phyloP scores from a whole-genome alignment of 805 yeast species.

The Aciculoconidium aculeatum region DNA sequence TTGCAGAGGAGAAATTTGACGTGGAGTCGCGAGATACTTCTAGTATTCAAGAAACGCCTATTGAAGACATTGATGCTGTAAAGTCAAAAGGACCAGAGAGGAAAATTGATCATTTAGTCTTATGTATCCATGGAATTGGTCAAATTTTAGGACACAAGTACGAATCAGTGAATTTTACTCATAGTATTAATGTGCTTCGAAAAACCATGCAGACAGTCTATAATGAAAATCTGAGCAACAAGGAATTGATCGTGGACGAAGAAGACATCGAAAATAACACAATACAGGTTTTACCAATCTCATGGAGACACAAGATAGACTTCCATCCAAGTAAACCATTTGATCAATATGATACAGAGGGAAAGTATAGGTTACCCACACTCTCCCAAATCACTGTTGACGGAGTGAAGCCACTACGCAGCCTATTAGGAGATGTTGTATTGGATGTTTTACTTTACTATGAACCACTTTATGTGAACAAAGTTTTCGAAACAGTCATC shows the following conservation, averaged over 20 bases:
- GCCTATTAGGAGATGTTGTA: slow-evolving; percentile 78
- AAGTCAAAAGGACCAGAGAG: slow-evolving; percentile 16
- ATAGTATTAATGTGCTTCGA: slow-evolving; percentile 67
- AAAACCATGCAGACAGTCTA: slow-evolving; percentile 49
- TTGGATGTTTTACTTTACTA: slow-evolving; percentile 74
- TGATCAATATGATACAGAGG: slow-evolving; percentile 29
- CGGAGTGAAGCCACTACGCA: slow-evolving; percentile 71
- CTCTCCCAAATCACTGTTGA: slow-evolving; percentile 69
- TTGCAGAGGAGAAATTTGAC: no score
- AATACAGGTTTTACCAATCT: slow-evolving; percentile 81
- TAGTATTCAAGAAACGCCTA: no score
- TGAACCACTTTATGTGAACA: slow-evolving; percentile 60
- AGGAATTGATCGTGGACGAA: slow-evolving; percentile 25
- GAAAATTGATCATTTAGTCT: slow-evolving; percentile 56
- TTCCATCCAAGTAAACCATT: slow-evolving; percentile 46
- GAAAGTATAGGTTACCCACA: slow-evolving; percentile 48
- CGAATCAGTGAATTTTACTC: slow-evolving; percentile 81
- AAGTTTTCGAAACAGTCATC: slow-evolving; percentile 59
- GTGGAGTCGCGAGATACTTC: no score
- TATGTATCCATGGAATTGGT: slow-evolving; percentile 96
- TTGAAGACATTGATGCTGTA: slow-evolving; percentile 48
- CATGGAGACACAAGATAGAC: slow-evolving; percentile 81
- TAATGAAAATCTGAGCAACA: slow-evolving; percentile 32
- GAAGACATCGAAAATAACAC: slow-evolving; percentile 39
- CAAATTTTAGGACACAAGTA: slow-evolving; percentile 75